Conservation (phyloP, 495 filamentous ascomycete genomes). For the Oleoguttula mirabilis region DNA sequence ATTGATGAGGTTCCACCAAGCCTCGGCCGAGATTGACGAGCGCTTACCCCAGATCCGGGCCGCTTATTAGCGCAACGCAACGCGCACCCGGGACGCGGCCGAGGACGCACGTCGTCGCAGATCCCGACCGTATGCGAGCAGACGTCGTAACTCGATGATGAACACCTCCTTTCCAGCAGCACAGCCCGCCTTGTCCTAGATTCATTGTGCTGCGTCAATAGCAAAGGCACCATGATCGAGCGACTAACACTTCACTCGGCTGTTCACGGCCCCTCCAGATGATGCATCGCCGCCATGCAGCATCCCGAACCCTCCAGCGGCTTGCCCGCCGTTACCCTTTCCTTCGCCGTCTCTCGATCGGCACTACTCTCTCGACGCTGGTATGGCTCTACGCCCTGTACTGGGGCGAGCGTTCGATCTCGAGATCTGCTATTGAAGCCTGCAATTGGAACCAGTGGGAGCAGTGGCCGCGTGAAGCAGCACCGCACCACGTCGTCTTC, state of each 20-base stretch:
- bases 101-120: no score
- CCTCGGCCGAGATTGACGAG: no score
- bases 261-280: neutral
- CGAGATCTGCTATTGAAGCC: slow-evolving; percentile 49
- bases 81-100: no score
- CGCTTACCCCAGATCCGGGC: no score
- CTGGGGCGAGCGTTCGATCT: slow-evolving; percentile 78
- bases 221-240: neutral
- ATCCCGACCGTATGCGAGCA: no score
- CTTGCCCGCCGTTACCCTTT: slow-evolving; percentile 9
- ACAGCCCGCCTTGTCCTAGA: no score
- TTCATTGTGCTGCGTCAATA: no score
- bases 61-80: no score
- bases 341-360: slow-evolving; percentile 8
- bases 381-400: slow-evolving; percentile 70
- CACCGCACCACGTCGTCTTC: slow-evolving; percentile 75
- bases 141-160: no score
- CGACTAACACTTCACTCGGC: neutral
- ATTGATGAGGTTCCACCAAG: no score
- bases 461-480: slow-evolving; percentile 65
- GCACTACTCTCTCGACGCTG: slow-evolving; percentile 5
- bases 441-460: slow-evolving; percentile 86
- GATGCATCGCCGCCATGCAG: slow-evolving; percentile 17
- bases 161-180: no score
- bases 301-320: slow-evolving; percentile 3